phyloP scores from a whole-genome alignment of 352 stramenopile species.

The Peronosclerospora sorghi region DNA sequence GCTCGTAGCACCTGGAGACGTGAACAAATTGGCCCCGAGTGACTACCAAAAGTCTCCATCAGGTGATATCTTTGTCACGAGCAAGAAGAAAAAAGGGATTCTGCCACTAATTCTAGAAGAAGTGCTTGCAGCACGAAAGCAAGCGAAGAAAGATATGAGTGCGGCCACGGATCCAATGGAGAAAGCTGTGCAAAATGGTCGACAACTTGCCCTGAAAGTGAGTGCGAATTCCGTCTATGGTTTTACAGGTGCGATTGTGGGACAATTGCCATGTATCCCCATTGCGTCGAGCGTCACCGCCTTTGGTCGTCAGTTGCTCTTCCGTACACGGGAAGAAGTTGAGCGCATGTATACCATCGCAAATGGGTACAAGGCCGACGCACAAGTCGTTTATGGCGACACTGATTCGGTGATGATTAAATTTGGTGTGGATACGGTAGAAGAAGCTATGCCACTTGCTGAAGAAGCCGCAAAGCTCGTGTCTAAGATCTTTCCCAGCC shows the following conservation, averaged over 20 bases:
- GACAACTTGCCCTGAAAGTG: constrained; percentile 93
- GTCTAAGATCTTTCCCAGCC: constrained; percentile 93
- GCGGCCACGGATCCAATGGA: constrained; percentile 97
- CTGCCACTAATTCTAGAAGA: constrained; percentile 98
- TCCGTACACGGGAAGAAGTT: constrained; percentile 94
- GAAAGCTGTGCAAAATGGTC: constrained; percentile 98
- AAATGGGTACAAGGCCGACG: constrained; percentile 90
- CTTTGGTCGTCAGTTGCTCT: constrained; percentile 96
- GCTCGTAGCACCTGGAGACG: constrained; percentile 80
- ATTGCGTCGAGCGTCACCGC: constrained; percentile 97
- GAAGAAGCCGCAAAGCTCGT: constrained; percentile 93
- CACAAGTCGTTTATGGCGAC: constrained; percentile 98
- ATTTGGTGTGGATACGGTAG: constrained; percentile 93
- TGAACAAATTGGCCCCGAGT: constrained; percentile 42
- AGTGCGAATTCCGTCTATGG: constrained; percentile 99
- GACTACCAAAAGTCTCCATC: constrained; percentile 92
- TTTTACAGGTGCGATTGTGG: constrained; percentile 98
- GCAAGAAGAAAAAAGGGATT: constrained; percentile 95
- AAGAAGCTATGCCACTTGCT: constrained; percentile 96
- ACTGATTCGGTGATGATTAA: constrained; percentile 99
- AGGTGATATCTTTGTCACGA: constrained; percentile 93
- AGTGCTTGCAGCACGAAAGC: constrained; percentile 93
- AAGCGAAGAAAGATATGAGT: constrained; percentile 99
- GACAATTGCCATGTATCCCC: constrained; percentile 96
- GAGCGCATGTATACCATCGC: constrained; percentile 92